Evolutionary conservation across 2,329 filamentous ascomycete species (phyloP), one percentile per base, ranked within the genome.

Genomic region (Ploettnerulaceae sp.): DNA sequence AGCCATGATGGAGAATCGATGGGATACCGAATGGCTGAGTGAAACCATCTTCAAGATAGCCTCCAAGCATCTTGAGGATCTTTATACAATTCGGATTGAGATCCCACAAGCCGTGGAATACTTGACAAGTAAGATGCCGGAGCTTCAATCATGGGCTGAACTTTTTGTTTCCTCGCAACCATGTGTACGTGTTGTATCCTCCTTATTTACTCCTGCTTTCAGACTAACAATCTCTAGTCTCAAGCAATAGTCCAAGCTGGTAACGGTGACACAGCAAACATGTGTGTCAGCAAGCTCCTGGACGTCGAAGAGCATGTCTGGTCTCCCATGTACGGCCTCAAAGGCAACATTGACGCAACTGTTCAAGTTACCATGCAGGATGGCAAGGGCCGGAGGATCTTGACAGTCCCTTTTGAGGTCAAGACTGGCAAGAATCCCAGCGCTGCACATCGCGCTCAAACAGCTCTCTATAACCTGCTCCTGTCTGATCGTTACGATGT

Each of bases 281-380:
- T 97, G 76, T 89, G 86, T 57, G 82, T 98, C 57, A 94, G 84
- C 60, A 98, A 97, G 63, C 73, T 98, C 21, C 82, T 98, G 11
- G 93, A 97, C 62, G 87, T 98, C 7, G 93, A 98, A 64, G 93
- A 98, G 66, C 93, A 97, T 62, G 82, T 98, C 21, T 98, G 93
- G 93, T 97, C 91, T 5, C 93, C 93, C 0, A 91, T 89, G 80
- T 98, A 95, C 63, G 93, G 93, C 0, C 73, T 98, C 12, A 98
- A 98, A 66, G 93, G 93, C 22, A 98, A 97, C 58, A 93, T 98
- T 49, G 93, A 98, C 68, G 93, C 93, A 21, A 97, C 93, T 0
- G 86, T 98, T 1, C 88, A 98, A 68, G 85, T 93, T 12, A 80
- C 78, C 0, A 86, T 96, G 72, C 72, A 79, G 45, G 85, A 95